Evolutionary conservation across 2,329 filamentous ascomycete genomes (phyloP).

Genomic region (Diaporthe batatas): DNA sequence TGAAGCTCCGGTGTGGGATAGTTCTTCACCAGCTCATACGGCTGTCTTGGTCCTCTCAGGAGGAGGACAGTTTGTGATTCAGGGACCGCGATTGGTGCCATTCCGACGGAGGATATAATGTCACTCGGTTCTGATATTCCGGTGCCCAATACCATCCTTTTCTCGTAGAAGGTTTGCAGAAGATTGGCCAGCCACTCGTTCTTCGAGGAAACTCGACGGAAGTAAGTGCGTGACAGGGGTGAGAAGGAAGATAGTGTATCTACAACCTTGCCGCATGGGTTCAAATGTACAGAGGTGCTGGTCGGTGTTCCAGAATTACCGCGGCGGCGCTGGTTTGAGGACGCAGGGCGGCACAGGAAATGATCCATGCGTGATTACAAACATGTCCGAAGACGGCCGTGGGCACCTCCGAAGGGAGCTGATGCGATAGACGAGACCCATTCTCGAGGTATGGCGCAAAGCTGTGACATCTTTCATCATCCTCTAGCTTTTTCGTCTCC

Average conservation of each 20-base stretch:
- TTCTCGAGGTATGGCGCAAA: conserved; percentile 40
- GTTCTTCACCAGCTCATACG: conserved; percentile 48
- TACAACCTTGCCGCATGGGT: conserved; percentile 6
- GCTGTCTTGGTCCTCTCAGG: conserved; percentile 49
- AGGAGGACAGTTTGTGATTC: conserved; percentile 50
- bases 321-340: conserved; percentile 6
- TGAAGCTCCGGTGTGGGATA: conserved; percentile 48
- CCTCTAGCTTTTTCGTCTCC: conserved; percentile 21
- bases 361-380: conserved; percentile 37
- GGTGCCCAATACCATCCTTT: conserved; percentile 21
- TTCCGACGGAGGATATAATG: conserved; percentile 12
- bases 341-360: background rate
- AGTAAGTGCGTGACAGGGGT: background rate
- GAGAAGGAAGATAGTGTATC: background rate
- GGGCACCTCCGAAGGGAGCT: conserved; percentile 30
- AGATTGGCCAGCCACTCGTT: conserved; percentile 35
- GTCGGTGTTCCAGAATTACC: conserved; percentile 4
- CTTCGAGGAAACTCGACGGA: background rate
- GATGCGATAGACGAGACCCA: conserved; percentile 38
- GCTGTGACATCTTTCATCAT: conserved; percentile 41
- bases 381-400: conserved; percentile 35
- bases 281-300: background rate
- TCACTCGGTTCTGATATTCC: background rate
- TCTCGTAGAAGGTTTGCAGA: conserved; percentile 37
- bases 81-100: conserved; percentile 40